These are phyloP conservation scores for Rosa hybrid DNA, from an alignment of 331 rosid species.

Conservation along the genomic window DNA sequence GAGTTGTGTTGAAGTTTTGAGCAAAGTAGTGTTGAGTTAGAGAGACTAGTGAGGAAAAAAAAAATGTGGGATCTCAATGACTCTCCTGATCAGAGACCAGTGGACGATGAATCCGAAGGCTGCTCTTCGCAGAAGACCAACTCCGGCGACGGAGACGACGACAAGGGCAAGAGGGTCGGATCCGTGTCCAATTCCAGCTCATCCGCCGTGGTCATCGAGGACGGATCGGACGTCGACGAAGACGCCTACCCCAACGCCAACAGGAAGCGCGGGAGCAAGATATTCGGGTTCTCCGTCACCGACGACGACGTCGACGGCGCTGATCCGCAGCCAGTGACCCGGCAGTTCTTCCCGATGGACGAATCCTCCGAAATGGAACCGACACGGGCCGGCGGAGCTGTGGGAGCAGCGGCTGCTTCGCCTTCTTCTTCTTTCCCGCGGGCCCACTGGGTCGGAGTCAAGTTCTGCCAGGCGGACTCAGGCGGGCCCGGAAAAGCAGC, in stretches of 20 bases:
- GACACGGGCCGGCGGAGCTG: not conserved
- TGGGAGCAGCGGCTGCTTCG: not conserved
- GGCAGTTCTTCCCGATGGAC: slow-evolving; percentile 76
- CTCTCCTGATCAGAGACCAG: slow-evolving; percentile 63
- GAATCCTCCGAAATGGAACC: slow-evolving; percentile 39
- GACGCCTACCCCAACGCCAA: slow-evolving; percentile 16
- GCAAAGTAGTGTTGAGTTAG: not conserved
- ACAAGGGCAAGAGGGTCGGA: slow-evolving; percentile 75
- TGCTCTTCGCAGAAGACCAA: slow-evolving; percentile 58
- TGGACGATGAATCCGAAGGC: slow-evolving; percentile 62
- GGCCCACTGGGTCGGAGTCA: slow-evolving; percentile 97
- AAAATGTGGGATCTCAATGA: slow-evolving; percentile 99
- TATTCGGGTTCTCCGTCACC: slow-evolving; percentile 66
- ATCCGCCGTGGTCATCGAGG: slow-evolving; percentile 63
- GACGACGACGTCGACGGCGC: slow-evolving; percentile 35
- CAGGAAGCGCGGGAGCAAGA: slow-evolving; percentile 42
- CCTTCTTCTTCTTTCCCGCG: slow-evolving; percentile 47
- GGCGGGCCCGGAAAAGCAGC: slow-evolving; percentile 36
- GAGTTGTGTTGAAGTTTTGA: not conserved
- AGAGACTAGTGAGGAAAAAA: not conserved
- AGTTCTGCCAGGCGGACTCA: slow-evolving; percentile 65
- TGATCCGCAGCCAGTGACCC: slow-evolving; percentile 63
- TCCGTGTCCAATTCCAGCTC: slow-evolving; percentile 92
- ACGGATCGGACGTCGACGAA: slow-evolving; percentile 75
- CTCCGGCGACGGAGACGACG: slow-evolving; percentile 69